Evolutionary conservation across 768 basidiomycete species (phyloP).

Genomic region (Suillus discolor): DNA sequence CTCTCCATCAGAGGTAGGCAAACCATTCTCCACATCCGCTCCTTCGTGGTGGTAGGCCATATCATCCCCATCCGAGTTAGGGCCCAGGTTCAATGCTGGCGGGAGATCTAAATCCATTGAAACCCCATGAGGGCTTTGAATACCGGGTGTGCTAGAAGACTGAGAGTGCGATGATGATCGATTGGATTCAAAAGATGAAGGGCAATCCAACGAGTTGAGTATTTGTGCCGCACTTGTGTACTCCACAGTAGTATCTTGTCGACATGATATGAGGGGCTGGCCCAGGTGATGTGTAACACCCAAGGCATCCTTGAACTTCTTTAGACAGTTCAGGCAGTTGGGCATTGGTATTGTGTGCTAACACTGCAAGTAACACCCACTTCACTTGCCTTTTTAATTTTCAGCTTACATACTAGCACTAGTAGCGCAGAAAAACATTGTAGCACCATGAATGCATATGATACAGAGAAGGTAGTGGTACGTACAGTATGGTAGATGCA

Average conservation of each 20-base stretch:
- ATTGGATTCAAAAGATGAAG: neutral
- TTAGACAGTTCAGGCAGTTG: neutral
- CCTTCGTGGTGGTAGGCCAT: neutral
- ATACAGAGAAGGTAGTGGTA: neutral
- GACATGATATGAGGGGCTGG: neutral
- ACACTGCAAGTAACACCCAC: neutral
- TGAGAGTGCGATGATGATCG: neutral
- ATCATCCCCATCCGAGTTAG: neutral
- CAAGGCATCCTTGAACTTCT: slow-evolving; percentile 1
- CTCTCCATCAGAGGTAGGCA: neutral
- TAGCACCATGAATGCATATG: neutral
- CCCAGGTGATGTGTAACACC: neutral
- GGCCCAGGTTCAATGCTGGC: neutral
- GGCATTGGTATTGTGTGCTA: neutral
- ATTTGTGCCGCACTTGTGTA: neutral
- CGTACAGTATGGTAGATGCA: neutral
- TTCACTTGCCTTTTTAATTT: neutral
- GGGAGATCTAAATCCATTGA: neutral
- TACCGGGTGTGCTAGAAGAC: neutral
- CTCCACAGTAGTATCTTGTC: neutral
- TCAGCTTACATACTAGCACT: too few species aligned
- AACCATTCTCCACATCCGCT: neutral
- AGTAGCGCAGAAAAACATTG: neutral
- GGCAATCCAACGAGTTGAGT: neutral
- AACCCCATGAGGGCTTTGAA: neutral